A percentile compares a stretch with the other conserved stretches of the same genome.
Conservation (phyloP, 306 rosid genomes). For the Mimosa bimucronata region DNA sequence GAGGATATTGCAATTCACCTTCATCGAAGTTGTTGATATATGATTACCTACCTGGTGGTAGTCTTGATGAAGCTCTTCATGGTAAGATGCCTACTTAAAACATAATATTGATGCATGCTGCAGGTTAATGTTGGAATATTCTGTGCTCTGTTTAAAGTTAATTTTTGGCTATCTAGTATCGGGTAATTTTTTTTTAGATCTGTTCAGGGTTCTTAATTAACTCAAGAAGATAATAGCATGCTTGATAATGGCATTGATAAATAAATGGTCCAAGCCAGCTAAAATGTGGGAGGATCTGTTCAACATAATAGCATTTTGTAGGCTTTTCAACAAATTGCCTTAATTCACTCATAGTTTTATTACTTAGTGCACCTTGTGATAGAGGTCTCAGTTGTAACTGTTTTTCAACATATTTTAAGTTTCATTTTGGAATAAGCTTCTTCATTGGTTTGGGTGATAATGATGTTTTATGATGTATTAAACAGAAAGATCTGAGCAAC, state of each 20-base stretch:
- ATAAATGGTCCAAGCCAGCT: background rate
- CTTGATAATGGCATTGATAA: background rate
- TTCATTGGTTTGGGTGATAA: constrained; percentile 13
- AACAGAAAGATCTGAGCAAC: constrained; percentile 85
- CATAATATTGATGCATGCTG: constrained; percentile 28
- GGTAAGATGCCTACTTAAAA: constrained; percentile 54
- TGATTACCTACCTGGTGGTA: constrained; percentile 93
- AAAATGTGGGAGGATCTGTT: background rate
- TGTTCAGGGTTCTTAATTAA: background rate
- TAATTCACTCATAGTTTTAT: background rate
- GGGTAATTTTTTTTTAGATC: background rate
- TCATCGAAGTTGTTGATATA: constrained; percentile 91
- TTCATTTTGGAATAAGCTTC: background rate
- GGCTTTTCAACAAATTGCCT: background rate
- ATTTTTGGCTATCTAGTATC: constrained; percentile 30
- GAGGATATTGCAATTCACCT: constrained; percentile 98
- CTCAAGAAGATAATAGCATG: background rate
- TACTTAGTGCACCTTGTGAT: background rate
- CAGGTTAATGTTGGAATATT: background rate
- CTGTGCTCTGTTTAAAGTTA: constrained; percentile 16
- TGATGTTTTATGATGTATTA: constrained; percentile 42
- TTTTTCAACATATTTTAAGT: background rate
- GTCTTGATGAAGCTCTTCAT: constrained; percentile 95
- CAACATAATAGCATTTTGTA: background rate
- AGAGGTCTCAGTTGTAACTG: background rate